Conservation (phyloP, 306 rosid genomes). For the Vigna reflexopilosa region DNA sequence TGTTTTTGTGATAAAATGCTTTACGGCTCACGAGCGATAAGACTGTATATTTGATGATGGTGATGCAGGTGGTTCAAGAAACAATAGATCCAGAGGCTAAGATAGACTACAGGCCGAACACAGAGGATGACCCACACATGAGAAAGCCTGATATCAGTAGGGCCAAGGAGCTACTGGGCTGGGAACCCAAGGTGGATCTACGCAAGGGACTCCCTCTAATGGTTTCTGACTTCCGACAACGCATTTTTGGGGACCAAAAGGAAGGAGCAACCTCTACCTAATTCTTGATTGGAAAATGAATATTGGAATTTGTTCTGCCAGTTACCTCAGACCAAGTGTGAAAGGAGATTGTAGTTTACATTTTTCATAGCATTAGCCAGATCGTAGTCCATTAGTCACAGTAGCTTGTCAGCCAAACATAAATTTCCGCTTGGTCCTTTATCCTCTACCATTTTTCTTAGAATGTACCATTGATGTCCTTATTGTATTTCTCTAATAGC, state of each 20-base stretch:
- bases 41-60: neutral
- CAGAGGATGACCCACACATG: conserved; percentile 21
- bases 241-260: conserved; percentile 4
- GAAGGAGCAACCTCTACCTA: conserved; percentile 1
- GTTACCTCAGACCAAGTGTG: neutral
- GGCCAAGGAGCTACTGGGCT: conserved; percentile 10
- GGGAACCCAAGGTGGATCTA: conserved; percentile 5
- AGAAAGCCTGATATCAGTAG: conserved; percentile 9
- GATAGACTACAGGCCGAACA: conserved; percentile 15
- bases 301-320: neutral
- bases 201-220: conserved; percentile 7
- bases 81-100: conserved; percentile 8
- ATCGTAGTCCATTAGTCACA: neutral
- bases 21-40: too few relatives aligned
- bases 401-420: neutral
- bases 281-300: neutral
- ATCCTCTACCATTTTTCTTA: neutral
- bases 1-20: neutral
- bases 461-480: neutral
- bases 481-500: neutral
- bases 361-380: neutral
- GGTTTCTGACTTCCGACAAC: conserved; percentile 12
- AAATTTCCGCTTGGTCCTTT: neutral
- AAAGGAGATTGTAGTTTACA: conserved; percentile 1
- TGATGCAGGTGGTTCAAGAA: conserved; percentile 19